Conservation (phyloP, 208 protist species). For the Wallacemonas sp. region DNA sequence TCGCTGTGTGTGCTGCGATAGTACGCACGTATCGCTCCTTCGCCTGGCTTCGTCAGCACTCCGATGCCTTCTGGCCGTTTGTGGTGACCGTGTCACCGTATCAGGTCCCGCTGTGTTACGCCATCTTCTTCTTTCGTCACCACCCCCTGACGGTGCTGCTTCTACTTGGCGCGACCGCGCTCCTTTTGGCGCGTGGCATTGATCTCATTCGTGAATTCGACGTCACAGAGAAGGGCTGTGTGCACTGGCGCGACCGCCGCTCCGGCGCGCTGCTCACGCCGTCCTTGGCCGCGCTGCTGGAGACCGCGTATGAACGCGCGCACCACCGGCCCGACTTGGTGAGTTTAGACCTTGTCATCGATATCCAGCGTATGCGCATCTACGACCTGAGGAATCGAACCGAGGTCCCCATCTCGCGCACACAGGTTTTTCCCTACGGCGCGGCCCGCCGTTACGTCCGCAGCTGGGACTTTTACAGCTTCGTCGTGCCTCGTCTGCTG, state of each 20-base stretch:
- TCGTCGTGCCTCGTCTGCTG: constrained; percentile 63
- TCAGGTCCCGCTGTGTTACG: constrained; percentile 51
- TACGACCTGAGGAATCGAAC: constrained; percentile 32
- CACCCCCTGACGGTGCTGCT: constrained; percentile 47
- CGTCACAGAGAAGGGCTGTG: constrained; percentile 57
- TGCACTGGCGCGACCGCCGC: constrained; percentile 49
- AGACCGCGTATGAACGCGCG: constrained; percentile 65
- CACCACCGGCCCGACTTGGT: constrained; percentile 45
- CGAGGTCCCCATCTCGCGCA: constrained; percentile 31
- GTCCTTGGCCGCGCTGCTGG: constrained; percentile 61
- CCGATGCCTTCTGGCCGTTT: constrained; percentile 48
- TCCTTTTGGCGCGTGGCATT: constrained; percentile 60
- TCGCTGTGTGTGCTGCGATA: constrained; percentile 46
- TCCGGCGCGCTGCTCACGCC: constrained; percentile 38
- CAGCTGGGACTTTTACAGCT: constrained; percentile 59
- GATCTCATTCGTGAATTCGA: constrained; percentile 81
- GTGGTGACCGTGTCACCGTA: constrained; percentile 52
- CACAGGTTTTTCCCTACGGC: constrained; percentile 46
- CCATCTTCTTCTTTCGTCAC: constrained; percentile 62
- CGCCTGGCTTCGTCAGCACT: constrained; percentile 61
- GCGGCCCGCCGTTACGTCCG: constrained; percentile 46
- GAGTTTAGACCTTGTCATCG: constrained; percentile 64
- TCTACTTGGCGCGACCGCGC: constrained; percentile 46
- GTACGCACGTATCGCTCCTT: constrained; percentile 57
- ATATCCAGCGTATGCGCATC: constrained; percentile 61